Base-by-base conservation (phyloP, 176 grass and related monocot genomes). In the Juncus effusus region DNA sequence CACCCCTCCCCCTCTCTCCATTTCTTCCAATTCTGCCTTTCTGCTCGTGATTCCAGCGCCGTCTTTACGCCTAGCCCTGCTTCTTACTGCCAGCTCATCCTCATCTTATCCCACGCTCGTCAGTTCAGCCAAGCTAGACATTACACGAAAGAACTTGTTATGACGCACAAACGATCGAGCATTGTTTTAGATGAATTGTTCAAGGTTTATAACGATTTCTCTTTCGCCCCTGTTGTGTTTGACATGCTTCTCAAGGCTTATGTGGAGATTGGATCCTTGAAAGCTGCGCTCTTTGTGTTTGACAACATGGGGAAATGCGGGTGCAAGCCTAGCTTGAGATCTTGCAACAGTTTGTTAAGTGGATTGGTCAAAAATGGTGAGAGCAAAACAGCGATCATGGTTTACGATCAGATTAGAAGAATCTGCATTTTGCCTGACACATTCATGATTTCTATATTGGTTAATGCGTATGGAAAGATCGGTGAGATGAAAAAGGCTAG, bases 301-400 rank as follows among this genome's bases (percentile, higher is more conserved):
- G 93, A 97, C 53, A 84, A 88, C 81, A 92, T 97, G 93, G 64
- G 51, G 3, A 91, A 62, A 45, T 47, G 75, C 3, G 93, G 93
- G 61, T 89, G 80, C 72, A 77, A 75, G 36, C 78, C 85, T 39
- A 89, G 77, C 75, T 62, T 82, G 55, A 84, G 80, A 19, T 89
- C 93, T 59, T 97, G 88, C 64, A 97, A 97, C 39, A 73, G 80
- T 68, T 56, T 97, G 36, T 84, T 97, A 40, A 91, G 81, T 59
- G 61, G 62, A 19, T 63, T 97, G n/a, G 85, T 91, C 1, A 84
- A 82, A 51, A 19, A 14, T 51, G 93, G 77, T 38, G 82, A 91
- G 61, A 41, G 56, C 15, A n/a, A 66, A 45, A 37, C 74, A 0
- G 67, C 75, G 2, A 51, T 77, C 16, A 28, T 56, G n/a, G 82